These are phyloP conservation scores for Didymellaceae sp. DNA, from an alignment of 2,329 filamentous ascomycete species.

Conservation along the genomic window DNA sequence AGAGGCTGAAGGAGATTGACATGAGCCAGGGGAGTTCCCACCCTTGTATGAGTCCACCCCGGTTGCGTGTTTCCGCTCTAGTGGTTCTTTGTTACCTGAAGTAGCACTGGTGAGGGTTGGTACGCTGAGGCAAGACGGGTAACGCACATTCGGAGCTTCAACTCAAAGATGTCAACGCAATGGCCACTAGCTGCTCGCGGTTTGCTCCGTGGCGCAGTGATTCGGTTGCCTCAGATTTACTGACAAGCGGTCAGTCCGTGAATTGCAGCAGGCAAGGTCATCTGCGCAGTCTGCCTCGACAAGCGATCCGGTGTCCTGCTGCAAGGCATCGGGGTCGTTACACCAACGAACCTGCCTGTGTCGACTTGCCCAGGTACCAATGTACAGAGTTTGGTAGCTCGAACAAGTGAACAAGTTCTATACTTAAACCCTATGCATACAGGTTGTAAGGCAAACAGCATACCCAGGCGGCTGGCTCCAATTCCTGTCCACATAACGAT, in stretches of 20 bases:
- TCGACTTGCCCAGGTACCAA: constrained; percentile 11
- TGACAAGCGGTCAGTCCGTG: constrained; percentile 12
- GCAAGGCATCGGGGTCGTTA: constrained; percentile 1
- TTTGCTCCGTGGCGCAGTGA: constrained; percentile 11
- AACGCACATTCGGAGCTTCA: constrained; percentile 1
- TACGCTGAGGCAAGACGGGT: neutral
- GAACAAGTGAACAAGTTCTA: constrained; percentile 1
- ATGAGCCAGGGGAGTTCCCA: neutral
- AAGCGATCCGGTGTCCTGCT: neutral
- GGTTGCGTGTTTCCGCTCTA: constrained; percentile 8
- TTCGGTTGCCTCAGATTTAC: neutral
- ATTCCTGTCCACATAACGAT: neutral
- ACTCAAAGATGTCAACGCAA: constrained; percentile 10
- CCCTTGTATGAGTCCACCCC: neutral
- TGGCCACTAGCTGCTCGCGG: constrained; percentile 16
- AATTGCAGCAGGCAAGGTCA: constrained; percentile 1
- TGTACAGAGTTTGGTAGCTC: neutral
- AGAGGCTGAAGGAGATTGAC: constrained; percentile 11
- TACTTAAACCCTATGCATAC: constrained; percentile 2
- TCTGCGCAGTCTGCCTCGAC: neutral
- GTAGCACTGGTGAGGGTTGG: constrained; percentile 5
- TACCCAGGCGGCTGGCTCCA: neutral
- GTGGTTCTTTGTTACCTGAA: constrained; percentile 7
- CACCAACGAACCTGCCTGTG: neutral
- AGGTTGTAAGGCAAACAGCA: neutral